Evolutionary conservation across 208 protist genomes (phyloP), one percentile per base, ranked within the genome.

Genomic region (Tritrichomonas musculus): DNA sequence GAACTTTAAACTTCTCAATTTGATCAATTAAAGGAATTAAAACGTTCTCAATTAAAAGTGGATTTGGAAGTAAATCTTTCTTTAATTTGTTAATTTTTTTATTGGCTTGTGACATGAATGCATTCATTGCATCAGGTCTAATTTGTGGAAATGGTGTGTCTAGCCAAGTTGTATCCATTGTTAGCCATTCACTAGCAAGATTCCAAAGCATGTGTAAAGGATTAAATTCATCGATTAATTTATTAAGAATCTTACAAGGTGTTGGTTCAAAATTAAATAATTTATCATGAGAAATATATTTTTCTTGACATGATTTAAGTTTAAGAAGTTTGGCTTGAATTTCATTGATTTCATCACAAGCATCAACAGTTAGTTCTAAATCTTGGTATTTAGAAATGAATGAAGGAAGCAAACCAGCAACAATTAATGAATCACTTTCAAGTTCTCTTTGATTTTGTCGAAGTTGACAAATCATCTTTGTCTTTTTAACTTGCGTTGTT

Each of bases 1-100:
- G 93, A 0, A 97, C 97, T 39, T 97, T 96, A 94, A 99, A 99
- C 88, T 98, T 97, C 69, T 98, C 97, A 47, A 99, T 98, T 94
- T 97, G 77, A 27, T 88, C 77, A 53, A 20, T 53, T 39, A 88
- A 30, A 41, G 77, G 77, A 20, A 41, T 20, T 50, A 88, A 88
- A 41, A 88, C 77, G 8, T 88, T 88, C 17, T 88, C 77, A n/a
- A 88, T 88, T 27, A 88, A 39, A 53, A 5, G 33, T 88, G 41
- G 41, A 57, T 88, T 41, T n/a, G 33, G 44, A 3, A 57, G 27
- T 20, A 88, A 88, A 22, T 88, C 77, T 57, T 88, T 88, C n/a
- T 88, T 88, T 20, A 88, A 47, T 36, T 49, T 49, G 0, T 20
- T 27, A 39, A 88, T 88, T 49, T 88, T 53, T n/a, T 88, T 88